A percentile compares a stretch with the other conserved stretches of the same genome.
These are phyloP conservation scores for Talaromyces sp. DNA, from an alignment of 2,329 filamentous ascomycete genomes.

Conservation along the genomic window DNA sequence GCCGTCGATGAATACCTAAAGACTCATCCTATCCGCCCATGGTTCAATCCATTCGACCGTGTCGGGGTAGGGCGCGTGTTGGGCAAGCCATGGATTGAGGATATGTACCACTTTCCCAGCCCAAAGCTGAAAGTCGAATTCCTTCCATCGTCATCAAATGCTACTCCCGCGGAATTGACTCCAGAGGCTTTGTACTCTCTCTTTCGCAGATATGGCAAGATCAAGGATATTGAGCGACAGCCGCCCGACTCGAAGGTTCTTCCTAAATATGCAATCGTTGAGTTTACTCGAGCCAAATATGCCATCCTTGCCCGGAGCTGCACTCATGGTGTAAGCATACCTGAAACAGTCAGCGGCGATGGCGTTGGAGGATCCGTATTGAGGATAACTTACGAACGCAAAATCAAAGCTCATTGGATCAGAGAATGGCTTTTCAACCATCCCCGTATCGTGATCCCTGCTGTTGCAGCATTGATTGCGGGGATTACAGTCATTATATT, in stretches of 20 bases:
- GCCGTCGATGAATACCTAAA: conserved; percentile 59
- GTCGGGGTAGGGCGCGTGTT: conserved; percentile 69
- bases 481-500: conserved; percentile 82
- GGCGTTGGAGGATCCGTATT: conserved; percentile 71
- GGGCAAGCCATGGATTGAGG: conserved; percentile 89
- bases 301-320: conserved; percentile 89
- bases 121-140: conserved; percentile 77
- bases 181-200: conserved; percentile 83
- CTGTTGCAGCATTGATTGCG: conserved; percentile 73
- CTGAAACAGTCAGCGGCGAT: conserved; percentile 59
- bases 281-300: conserved; percentile 67
- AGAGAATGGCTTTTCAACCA: conserved; percentile 85
- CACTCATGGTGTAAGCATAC: conserved; percentile 74
- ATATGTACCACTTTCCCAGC: conserved; percentile 77
- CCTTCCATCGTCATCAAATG: conserved; percentile 54
- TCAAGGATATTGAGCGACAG: conserved; percentile 77
- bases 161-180: conserved; percentile 67
- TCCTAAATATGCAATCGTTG: conserved; percentile 73
- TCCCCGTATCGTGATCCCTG: conserved; percentile 79
- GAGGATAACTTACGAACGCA: conserved; percentile 76
- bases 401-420: conserved; percentile 69
- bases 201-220: conserved; percentile 85
- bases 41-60: conserved; percentile 77
- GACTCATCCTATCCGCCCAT: conserved; percentile 70
- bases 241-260: conserved; percentile 78